phyloP scores from a whole-genome alignment of 2,329 filamentous ascomycete genomes.

The Sporothrix globosa region DNA sequence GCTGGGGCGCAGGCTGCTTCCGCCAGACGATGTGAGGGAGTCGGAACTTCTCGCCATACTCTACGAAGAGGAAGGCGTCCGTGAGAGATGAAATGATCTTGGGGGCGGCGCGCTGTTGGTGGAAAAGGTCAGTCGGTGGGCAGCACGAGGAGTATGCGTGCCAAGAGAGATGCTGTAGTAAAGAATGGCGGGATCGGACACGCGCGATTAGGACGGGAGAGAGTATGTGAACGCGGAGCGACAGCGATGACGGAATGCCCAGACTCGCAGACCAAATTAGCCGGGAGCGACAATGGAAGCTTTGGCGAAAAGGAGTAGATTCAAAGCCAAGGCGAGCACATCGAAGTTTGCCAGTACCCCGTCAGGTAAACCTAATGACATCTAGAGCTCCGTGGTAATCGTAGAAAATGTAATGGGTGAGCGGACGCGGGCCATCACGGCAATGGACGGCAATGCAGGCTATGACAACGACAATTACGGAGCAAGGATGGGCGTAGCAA shows the following conservation, averaged over 20 bases:
- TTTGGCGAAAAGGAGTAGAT: background rate
- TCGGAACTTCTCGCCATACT: slow-evolving; percentile 26
- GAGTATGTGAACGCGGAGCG: background rate
- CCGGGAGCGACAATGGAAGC: background rate
- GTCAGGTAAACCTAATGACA: background rate
- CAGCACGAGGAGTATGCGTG: slow-evolving; percentile 5
- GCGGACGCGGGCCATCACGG: slow-evolving; percentile 26
- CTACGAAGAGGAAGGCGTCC: background rate
- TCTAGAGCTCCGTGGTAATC: background rate
- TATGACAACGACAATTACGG: too few relatives aligned
- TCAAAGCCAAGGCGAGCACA: background rate
- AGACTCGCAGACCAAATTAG: too few relatives aligned
- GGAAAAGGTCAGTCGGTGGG: background rate
- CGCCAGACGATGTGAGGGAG: slow-evolving; percentile 48
- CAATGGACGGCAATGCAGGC: background rate
- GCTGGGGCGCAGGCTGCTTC: slow-evolving; percentile 53
- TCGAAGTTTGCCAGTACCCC: background rate
- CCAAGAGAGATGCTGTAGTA: background rate
- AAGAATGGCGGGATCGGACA: background rate
- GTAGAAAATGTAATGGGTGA: background rate
- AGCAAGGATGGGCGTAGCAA: background rate
- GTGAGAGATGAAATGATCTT: background rate
- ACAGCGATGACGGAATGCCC: background rate
- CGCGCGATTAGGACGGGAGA: background rate
- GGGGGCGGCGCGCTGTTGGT: background rate